Conservation (phyloP, 2,329 filamentous ascomycete species). For the Diaporthe vaccinii region DNA sequence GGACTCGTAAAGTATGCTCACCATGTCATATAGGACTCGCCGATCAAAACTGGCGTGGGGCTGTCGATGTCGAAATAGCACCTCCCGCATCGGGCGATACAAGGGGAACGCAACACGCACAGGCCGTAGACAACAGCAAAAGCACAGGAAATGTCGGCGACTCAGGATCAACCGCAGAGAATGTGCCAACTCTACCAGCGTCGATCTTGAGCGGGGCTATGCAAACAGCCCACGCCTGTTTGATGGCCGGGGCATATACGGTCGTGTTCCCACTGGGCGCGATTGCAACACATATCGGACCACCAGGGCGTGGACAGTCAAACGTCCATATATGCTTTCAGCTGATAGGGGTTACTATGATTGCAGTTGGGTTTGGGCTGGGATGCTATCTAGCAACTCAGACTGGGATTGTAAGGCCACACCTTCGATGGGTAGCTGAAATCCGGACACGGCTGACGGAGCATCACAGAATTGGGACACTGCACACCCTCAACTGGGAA, state of each 20-base stretch:
- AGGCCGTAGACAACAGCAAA: neutral
- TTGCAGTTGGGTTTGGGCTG: neutral
- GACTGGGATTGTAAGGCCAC: slow-evolving; percentile 14
- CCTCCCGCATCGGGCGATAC: neutral
- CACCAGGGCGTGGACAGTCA: neutral
- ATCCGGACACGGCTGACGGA: neutral
- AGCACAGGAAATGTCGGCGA: neutral
- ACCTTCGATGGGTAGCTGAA: neutral
- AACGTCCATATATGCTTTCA: slow-evolving; percentile 1
- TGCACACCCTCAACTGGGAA: slow-evolving; percentile 6
- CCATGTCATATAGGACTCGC: neutral
- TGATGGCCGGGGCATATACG: slow-evolving; percentile 9
- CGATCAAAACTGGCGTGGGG: neutral
- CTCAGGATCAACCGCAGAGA: neutral
- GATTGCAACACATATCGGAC: slow-evolving; percentile 8
- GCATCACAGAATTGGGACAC: slow-evolving; percentile 15
- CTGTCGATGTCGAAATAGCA: neutral
- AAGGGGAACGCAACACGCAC: neutral
- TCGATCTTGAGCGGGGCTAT: slow-evolving; percentile 12
- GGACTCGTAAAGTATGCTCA: neutral
- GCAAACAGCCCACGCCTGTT: slow-evolving; percentile 13
- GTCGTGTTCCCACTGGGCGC: slow-evolving; percentile 14
- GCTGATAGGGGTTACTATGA: neutral
- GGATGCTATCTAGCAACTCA: slow-evolving; percentile 3
- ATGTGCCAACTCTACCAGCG: neutral